phyloP scores from a whole-genome alignment of 768 basidiomycete genomes.

The Lactarius hengduanensis region DNA sequence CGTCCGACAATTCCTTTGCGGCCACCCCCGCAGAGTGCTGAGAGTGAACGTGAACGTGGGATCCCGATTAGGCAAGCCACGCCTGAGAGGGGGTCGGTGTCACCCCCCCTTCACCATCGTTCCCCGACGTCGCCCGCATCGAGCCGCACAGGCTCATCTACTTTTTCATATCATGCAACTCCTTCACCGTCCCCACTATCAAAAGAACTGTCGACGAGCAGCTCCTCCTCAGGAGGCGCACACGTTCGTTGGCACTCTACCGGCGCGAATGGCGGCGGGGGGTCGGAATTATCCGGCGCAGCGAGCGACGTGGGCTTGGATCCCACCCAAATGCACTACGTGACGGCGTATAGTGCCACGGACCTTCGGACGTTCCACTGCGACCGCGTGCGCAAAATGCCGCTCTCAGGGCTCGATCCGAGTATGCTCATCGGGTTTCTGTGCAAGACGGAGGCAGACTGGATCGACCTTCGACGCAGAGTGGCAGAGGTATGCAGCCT shows the following conservation, averaged over 20 bases:
- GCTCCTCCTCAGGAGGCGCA: slow-evolving; percentile 36
- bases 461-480: slow-evolving; percentile 73
- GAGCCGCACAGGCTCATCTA: slow-evolving; percentile 33
- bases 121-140: slow-evolving; percentile 31
- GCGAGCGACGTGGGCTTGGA: slow-evolving; percentile 35
- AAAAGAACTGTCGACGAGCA: slow-evolving; percentile 54
- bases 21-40: slow-evolving; percentile 40
- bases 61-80: slow-evolving; percentile 23
- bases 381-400: slow-evolving; percentile 96
- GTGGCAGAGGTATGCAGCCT: slow-evolving; percentile 64
- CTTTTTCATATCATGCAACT: slow-evolving; percentile 57
- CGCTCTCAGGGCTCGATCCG: slow-evolving; percentile 84
- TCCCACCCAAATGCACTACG: slow-evolving; percentile 59
- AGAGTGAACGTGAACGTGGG: slow-evolving; percentile 9
- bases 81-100: slow-evolving; percentile 16
- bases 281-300: slow-evolving; percentile 20
- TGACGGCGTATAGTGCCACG: slow-evolving; percentile 63
- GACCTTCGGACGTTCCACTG: slow-evolving; percentile 93
- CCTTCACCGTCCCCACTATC: slow-evolving; percentile 65
- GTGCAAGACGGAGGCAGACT: slow-evolving; percentile 79
- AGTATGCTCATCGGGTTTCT: slow-evolving; percentile 97
- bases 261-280: slow-evolving; percentile 38
- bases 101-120: slow-evolving; percentile 30
- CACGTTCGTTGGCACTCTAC: slow-evolving; percentile 37
- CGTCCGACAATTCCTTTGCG: slow-evolving; percentile 74